Conservation (phyloP, 371 early-diverging fungal species). For the Rhizopus arrhizus region DNA sequence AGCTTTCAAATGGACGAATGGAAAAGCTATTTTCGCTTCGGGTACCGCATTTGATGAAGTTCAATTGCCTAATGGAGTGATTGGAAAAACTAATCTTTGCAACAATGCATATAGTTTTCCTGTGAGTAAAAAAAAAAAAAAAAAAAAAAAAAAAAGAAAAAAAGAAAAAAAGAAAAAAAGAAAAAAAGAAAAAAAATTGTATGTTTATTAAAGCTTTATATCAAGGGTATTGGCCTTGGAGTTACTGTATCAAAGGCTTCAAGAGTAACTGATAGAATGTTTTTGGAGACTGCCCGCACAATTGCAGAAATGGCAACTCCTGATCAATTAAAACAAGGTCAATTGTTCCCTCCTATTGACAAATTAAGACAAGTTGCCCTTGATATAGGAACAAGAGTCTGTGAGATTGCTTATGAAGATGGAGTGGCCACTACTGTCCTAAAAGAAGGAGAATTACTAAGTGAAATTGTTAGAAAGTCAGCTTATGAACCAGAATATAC, state of each 20-base stretch:
- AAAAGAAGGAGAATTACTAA: conserved; percentile 50
- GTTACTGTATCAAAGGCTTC: conserved; percentile 58
- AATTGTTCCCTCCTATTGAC: conserved; percentile 59
- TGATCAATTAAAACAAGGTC: conserved; percentile 57
- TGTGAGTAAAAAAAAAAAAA: conserved; percentile 15
- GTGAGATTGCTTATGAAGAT: conserved; percentile 63
- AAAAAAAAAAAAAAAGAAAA: no score
- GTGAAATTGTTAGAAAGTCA: conserved; percentile 49
- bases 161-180: no score
- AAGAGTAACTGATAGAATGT: conserved; percentile 59
- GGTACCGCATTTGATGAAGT: conserved; percentile 63
- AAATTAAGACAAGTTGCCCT: conserved; percentile 54
- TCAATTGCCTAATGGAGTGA: conserved; percentile 43
- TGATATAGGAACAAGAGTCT: conserved; percentile 58
- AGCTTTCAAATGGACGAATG: conserved; percentile 64
- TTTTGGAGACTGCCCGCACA: conserved; percentile 59
- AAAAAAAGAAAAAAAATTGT: background rate
- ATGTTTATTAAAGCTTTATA: background rate
- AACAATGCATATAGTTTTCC: conserved; percentile 68
- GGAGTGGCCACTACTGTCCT: conserved; percentile 50
- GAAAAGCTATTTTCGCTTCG: conserved; percentile 64
- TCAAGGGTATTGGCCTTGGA: conserved; percentile 58
- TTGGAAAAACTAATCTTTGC: conserved; percentile 60
- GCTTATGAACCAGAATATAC: conserved; percentile 62
- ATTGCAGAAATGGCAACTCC: conserved; percentile 63